A percentile compares a stretch with the other conserved stretches of the same genome.
These are phyloP conservation scores for Cylindrotheca closterium DNA, from an alignment of 108 stramenopile genomes.

Conservation along the genomic window DNA sequence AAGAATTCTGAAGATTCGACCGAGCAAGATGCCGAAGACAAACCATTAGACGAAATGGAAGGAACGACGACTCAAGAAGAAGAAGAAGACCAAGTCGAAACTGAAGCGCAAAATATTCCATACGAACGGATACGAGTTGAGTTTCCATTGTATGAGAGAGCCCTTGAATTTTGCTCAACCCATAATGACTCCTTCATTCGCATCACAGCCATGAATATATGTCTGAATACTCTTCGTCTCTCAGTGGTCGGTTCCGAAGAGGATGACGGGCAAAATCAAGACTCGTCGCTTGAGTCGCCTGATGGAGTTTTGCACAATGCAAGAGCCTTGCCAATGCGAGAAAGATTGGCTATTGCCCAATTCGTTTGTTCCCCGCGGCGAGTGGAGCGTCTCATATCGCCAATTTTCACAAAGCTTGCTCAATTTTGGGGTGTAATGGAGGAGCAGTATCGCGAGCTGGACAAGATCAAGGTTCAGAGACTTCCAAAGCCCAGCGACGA, in stretches of 20 bases:
- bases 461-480: slow-evolving; percentile 8
- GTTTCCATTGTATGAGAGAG: slow-evolving; percentile 84
- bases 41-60: slow-evolving; percentile 34
- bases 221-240: slow-evolving; percentile 83
- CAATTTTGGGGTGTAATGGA: slow-evolving; percentile 76
- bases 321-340: slow-evolving; percentile 67
- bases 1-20: slow-evolving; percentile 20
- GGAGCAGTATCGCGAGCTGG: slow-evolving; percentile 68
- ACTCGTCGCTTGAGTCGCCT: slow-evolving; percentile 38
- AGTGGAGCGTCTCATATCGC: slow-evolving; percentile 70
- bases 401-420: slow-evolving; percentile 72
- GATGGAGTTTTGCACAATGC: slow-evolving; percentile 64
- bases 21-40: slow-evolving; percentile 1
- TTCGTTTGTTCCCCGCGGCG: slow-evolving; percentile 76
- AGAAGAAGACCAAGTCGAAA: slow-evolving; percentile 17
- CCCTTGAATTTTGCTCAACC: slow-evolving; percentile 79
- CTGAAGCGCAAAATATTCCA: too few relatives aligned
- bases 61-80: slow-evolving; percentile 3
- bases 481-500: neutral
- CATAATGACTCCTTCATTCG: slow-evolving; percentile 86
- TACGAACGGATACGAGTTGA: slow-evolving; percentile 39
- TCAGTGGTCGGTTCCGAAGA: slow-evolving; percentile 44
- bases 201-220: slow-evolving; percentile 88
- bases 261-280: slow-evolving; percentile 20
- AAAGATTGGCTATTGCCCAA: slow-evolving; percentile 78